Percentiles rank a stretch among this genome's conserved stretches.
These are phyloP conservation scores for Candida saitoana DNA, from an alignment of 805 yeast genomes.

Conservation along the genomic window DNA sequence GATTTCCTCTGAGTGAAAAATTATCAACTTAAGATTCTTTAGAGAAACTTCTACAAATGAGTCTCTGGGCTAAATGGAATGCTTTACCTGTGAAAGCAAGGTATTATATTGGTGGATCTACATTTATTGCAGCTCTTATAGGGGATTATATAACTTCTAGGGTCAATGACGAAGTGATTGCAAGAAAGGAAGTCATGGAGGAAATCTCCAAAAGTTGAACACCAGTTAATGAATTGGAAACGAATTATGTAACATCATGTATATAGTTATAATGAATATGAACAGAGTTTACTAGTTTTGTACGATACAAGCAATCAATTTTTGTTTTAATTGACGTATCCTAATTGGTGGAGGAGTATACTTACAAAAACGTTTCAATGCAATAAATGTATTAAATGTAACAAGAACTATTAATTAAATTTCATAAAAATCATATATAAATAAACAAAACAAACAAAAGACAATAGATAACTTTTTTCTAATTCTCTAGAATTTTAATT, in stretches of 20 bases:
- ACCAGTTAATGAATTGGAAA: neutral
- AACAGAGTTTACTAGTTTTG: too few species aligned
- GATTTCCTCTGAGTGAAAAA: constrained; percentile 1
- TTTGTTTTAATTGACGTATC: too few species aligned
- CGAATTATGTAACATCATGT: neutral
- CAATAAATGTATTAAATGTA: neutral
- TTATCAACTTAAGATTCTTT: neutral
- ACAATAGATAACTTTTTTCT: neutral
- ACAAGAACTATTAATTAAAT: neutral
- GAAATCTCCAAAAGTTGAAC: neutral
- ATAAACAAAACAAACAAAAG: constrained; percentile 1
- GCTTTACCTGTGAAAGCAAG: constrained; percentile 38
- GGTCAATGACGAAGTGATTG: constrained; percentile 33
- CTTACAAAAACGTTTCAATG: neutral
- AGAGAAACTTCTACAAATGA: constrained; percentile 8
- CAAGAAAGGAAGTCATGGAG: constrained; percentile 24
- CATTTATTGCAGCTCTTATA: constrained; percentile 34
- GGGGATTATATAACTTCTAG: constrained; percentile 37
- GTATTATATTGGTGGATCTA: constrained; percentile 38
- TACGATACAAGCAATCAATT: too few species aligned
- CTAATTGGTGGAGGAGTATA: too few species aligned
- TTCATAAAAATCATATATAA: neutral
- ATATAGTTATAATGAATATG: too few species aligned
- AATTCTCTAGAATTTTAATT: neutral
- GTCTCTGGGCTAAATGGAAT: constrained; percentile 33